A percentile compares a stretch with the other conserved stretches of the same genome.
phyloP scores from a whole-genome alignment of 2,329 filamentous ascomycete genomes.

The Cytospora chrysosperma region DNA sequence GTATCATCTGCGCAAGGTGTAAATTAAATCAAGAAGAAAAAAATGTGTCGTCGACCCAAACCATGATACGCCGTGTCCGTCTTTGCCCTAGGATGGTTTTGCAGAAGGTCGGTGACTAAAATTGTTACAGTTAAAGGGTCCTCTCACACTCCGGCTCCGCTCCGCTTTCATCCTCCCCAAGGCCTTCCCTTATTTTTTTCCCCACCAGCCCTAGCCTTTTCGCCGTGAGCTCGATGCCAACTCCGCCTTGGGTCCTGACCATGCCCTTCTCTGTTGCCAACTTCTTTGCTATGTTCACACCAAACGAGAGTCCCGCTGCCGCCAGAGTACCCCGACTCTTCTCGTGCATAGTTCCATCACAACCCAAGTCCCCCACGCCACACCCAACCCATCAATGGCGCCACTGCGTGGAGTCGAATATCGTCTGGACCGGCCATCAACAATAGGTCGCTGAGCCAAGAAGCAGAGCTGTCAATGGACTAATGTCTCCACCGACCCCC shows the following conservation, averaged over 20 bases:
- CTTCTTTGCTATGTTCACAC: conserved; percentile 4
- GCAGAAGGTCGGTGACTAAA: conserved; percentile 22
- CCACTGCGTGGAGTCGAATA: not conserved
- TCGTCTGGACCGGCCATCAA: conserved; percentile 11
- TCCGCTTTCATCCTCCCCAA: not conserved
- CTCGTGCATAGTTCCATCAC: not conserved
- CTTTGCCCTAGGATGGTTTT: conserved; percentile 21
- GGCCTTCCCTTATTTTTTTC: not conserved
- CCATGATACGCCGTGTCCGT: conserved; percentile 18
- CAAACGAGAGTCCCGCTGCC: conserved; percentile 4
- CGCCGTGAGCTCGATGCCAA: not conserved
- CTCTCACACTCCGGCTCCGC: not conserved
- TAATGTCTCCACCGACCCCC: not conserved
- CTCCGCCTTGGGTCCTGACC: conserved; percentile 1
- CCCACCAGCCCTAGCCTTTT: not conserved
- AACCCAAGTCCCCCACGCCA: not conserved
- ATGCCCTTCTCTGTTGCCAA: not conserved
- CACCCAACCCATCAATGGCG: not conserved
- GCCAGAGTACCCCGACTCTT: conserved; percentile 9
- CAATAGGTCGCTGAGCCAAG: not conserved
- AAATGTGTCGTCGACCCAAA: conserved; percentile 20
- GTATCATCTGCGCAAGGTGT: not conserved
- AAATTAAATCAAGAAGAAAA: conserved; percentile 23
- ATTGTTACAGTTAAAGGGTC: conserved; percentile 19
- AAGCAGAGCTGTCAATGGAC: not conserved